A percentile compares a stretch with the other conserved stretches of the same genome.
Conservation (phyloP, 2,329 filamentous ascomycete genomes). For the Fusarium annulatum region DNA sequence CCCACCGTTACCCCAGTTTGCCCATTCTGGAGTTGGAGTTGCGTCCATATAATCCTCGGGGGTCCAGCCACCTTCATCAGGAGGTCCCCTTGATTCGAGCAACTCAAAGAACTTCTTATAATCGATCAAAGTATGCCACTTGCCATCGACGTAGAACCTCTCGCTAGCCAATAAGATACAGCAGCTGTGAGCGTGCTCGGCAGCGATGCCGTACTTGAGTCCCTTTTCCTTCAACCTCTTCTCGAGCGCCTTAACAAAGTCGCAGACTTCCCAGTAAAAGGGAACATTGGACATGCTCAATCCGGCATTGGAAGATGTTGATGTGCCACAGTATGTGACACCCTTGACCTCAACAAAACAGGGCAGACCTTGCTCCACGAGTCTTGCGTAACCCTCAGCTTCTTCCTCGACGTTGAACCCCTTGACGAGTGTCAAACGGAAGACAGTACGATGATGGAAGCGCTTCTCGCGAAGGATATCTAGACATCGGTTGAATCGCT, state of each 20-base stretch:
- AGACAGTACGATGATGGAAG: conserved; percentile 90
- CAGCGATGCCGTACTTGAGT: conserved; percentile 88
- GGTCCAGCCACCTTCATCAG: conserved; percentile 70
- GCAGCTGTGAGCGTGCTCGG: conserved; percentile 95
- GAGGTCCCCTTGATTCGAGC: conserved; percentile 69
- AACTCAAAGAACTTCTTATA: conserved; percentile 90
- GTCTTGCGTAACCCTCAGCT: conserved; percentile 86
- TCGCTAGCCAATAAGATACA: conserved; percentile 88
- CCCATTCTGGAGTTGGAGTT: conserved; percentile 79
- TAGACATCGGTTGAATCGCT: conserved; percentile 90
- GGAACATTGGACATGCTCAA: conserved; percentile 98
- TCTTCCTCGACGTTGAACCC: conserved; percentile 98
- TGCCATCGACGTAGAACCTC: conserved; percentile 79
- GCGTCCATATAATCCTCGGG: conserved; percentile 23
- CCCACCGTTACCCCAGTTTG: conserved; percentile 91
- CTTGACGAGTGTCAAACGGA: conserved; percentile 94
- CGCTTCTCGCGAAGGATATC: conserved; percentile 88
- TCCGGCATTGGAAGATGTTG: conserved; percentile 83
- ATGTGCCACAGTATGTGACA: conserved; percentile 95
- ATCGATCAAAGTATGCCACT: conserved; percentile 93
- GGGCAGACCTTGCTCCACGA: conserved; percentile 86
- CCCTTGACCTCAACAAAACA: conserved; percentile 97
- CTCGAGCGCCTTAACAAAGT: conserved; percentile 83
- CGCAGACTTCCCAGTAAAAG: conserved; percentile 89
- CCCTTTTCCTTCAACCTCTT: conserved; percentile 75